Base-by-base conservation (phyloP, 2,329 filamentous ascomycete species). In the Diaporthe ampelina region DNA sequence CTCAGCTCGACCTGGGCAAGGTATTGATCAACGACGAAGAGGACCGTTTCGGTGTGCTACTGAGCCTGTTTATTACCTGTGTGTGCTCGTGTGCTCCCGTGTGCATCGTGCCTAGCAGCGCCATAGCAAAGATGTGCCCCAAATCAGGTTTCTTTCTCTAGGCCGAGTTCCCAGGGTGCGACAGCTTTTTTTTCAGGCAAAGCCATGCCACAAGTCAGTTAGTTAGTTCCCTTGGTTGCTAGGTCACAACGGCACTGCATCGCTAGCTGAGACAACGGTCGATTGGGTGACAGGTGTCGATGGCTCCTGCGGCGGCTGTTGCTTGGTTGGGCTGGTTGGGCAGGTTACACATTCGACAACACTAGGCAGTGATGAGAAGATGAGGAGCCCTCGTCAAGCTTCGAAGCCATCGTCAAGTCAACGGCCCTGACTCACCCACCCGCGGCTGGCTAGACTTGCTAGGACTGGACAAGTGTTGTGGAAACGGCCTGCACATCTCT, bases 101-200 rank as follows among this genome's bases (percentile, higher is more conserved):
- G 61, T 54, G 61, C 29, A 24, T 61, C 24, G 59, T 50, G 45
- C 63, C 63, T 21, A 37, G 63, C 63, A 37, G 43, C 43, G 45
- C 21, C 29, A 26, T 15, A 26, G 4, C 24, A 19, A 32, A 9
- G 17, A 26, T 15, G n/a, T 52, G 29, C 9, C n/a, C 45, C 15
- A n/a, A 68, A 68, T 68, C 63, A 68, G 48, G 63, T 68, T 68
- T 68, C 40, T 43, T 68, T 68, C 40, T 43, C 40, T 17, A 43
- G 6, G 17, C 40, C 3, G 13, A 43, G 15, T 43, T 19, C 58
- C 5, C 7, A n/a, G 32, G 56, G 56, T n/a, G 19, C 21, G 11
- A 7, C 63, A n/a, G 21, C 15, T 45, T 50, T 43, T 17, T 35
- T 11, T 5, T 32, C 43, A 17, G 17, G 15, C 40, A 32, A 40